A percentile compares a stretch with the other conserved stretches of the same genome.
Conservation (phyloP, 2,329 filamentous ascomycete species). For the Thielaviopsis cerberus region DNA sequence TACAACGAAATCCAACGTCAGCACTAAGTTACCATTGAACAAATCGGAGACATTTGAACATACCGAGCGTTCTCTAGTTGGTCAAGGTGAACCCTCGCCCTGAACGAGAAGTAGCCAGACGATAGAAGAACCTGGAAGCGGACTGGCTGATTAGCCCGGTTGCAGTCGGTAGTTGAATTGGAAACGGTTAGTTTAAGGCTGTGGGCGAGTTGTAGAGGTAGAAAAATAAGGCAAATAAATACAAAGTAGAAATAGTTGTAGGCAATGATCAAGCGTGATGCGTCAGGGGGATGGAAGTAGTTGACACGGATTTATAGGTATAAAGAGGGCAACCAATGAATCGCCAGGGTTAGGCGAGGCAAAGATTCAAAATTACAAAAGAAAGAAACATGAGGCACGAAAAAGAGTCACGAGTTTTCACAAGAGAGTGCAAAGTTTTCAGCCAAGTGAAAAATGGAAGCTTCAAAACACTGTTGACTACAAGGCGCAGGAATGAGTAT, state of each 20-base stretch:
- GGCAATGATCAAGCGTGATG: neutral
- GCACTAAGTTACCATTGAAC: neutral
- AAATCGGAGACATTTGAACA: neutral
- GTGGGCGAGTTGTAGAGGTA: neutral
- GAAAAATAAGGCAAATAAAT: neutral
- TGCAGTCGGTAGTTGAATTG: neutral
- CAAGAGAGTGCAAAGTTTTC: neutral
- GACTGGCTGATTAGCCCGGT: neutral
- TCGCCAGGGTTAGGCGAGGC: too few relatives aligned
- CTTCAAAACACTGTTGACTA: neutral
- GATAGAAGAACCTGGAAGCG: neutral
- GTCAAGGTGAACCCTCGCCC: neutral
- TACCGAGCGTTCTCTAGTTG: neutral
- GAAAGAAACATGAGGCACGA: neutral
- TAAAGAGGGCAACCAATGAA: neutral
- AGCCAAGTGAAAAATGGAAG: neutral
- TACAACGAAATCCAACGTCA: neutral
- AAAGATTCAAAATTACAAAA: neutral
- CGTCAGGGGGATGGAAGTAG: neutral
- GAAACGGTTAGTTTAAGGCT: neutral
- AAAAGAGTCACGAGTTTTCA: neutral
- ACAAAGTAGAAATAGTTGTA: neutral
- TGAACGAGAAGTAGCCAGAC: neutral
- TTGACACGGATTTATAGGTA: neutral
- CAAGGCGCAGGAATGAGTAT: neutral